Evolutionary conservation across 2,329 filamentous ascomycete species (phyloP).

Genomic region (Penicillium sp.): DNA sequence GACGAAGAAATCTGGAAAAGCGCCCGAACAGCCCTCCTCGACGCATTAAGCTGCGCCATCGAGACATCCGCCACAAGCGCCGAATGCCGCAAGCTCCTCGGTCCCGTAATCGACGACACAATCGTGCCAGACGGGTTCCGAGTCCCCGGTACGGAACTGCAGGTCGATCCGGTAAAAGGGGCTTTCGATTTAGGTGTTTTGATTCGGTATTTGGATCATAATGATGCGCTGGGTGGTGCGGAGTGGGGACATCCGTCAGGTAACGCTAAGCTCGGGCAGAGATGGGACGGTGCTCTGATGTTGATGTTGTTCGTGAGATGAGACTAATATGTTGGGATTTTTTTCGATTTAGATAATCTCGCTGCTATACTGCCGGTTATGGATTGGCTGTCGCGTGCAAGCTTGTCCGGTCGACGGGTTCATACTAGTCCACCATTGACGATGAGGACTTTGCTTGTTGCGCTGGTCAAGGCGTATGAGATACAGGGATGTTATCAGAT

Average conservation of each 20-base stretch:
- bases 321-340: not conserved
- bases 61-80: constrained; percentile 23
- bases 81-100: constrained; percentile 20
- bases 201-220: constrained; percentile 45
- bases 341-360: constrained; percentile 37
- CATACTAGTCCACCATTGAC: constrained; percentile 28
- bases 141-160: constrained; percentile 38
- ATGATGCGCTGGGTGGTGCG: constrained; percentile 40
- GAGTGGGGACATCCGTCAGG: constrained; percentile 46
- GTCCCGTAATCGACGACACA: constrained; percentile 15
- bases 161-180: constrained; percentile 39
- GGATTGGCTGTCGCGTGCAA: constrained; percentile 31
- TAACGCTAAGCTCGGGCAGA: constrained; percentile 12
- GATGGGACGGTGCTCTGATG: no score
- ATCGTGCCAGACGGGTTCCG: constrained; percentile 33
- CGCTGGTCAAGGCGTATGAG: constrained; percentile 43
- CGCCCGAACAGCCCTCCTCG: constrained; percentile 24
- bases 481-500: constrained; percentile 42
- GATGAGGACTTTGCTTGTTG: constrained; percentile 32
- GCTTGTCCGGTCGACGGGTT: not conserved
- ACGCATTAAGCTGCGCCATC: constrained; percentile 27
- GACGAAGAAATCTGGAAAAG: constrained; percentile 19
- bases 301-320: not conserved
- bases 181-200: constrained; percentile 40
- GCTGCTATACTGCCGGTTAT: constrained; percentile 37